These are phyloP conservation scores for Rosa chinensis DNA, from an alignment of 306 rosid species.

Conservation along the genomic window DNA sequence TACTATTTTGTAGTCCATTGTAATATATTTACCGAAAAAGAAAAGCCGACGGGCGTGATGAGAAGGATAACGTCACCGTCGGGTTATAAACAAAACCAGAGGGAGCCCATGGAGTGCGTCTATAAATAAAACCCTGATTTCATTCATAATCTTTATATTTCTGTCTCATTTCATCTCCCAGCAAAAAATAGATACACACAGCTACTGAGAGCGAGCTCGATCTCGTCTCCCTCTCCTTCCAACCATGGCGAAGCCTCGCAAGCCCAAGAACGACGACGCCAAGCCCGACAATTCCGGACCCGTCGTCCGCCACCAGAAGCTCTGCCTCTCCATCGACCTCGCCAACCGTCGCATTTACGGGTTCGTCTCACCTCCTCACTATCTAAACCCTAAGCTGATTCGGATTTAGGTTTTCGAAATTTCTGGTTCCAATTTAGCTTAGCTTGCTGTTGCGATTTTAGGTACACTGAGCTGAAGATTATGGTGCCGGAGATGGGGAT, in stretches of 20 bases:
- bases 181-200: neutral
- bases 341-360: conserved; percentile 67
- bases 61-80: too few relatives aligned
- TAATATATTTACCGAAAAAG: too few relatives aligned
- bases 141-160: neutral
- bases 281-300: conserved; percentile 82
- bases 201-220: neutral
- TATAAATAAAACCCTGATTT: conserved; percentile 15
- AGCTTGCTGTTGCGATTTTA: conserved; percentile 15
- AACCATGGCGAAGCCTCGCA: conserved; percentile 93
- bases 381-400: neutral
- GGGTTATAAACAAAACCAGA: neutral
- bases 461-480: conserved; percentile 87
- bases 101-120: neutral
- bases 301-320: conserved; percentile 90
- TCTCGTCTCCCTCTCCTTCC: neutral
- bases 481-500: conserved; percentile 90
- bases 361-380: conserved; percentile 40
- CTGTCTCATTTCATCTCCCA: neutral
- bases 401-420: neutral
- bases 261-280: conserved; percentile 74
- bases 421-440: neutral
- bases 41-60: too few relatives aligned
- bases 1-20: too few relatives aligned
- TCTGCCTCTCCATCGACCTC: conserved; percentile 81